Conservation (phyloP, 176 grass and related monocot genomes). For the Saccharum officinarum region DNA sequence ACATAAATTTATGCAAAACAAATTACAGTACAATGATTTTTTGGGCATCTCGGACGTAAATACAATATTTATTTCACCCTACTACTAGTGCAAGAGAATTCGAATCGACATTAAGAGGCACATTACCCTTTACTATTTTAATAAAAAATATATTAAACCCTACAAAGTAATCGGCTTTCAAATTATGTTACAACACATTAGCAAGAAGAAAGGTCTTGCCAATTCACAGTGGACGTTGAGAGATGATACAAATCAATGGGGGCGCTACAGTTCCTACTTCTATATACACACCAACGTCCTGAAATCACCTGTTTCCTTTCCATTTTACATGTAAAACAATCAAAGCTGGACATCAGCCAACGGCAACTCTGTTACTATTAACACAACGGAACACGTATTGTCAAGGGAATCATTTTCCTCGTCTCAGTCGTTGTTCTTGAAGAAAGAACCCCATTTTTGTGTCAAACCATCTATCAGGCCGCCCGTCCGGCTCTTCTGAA, state of each 20-base stretch:
- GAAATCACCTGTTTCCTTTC: slow-evolving; percentile 37
- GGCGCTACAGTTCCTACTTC: slow-evolving; percentile 36
- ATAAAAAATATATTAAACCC: not conserved
- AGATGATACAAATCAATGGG: slow-evolving; percentile 42
- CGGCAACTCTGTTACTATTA: slow-evolving; percentile 34
- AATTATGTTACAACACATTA: slow-evolving; percentile 11
- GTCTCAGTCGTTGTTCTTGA: slow-evolving; percentile 73
- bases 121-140: not conserved
- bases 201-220: slow-evolving; percentile 22
- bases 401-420: slow-evolving; percentile 12
- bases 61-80: not conserved
- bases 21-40: not conserved
- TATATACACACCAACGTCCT: slow-evolving; percentile 51
- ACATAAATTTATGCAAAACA: not conserved
- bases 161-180: not conserved
- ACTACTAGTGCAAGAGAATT: not conserved
- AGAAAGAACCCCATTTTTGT: slow-evolving; percentile 75
- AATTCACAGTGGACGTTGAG: slow-evolving; percentile 7
- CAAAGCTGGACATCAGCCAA: slow-evolving; percentile 35
- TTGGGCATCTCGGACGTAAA: not conserved
- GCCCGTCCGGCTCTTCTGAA: slow-evolving; percentile 66
- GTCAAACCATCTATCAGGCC: slow-evolving; percentile 80
- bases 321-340: slow-evolving; percentile 59
- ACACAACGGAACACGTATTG: slow-evolving; percentile 34
- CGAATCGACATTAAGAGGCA: not conserved